These are phyloP conservation scores for Primulina tabacum DNA, from an alignment of 257 asterid genomes.

Conservation along the genomic window DNA sequence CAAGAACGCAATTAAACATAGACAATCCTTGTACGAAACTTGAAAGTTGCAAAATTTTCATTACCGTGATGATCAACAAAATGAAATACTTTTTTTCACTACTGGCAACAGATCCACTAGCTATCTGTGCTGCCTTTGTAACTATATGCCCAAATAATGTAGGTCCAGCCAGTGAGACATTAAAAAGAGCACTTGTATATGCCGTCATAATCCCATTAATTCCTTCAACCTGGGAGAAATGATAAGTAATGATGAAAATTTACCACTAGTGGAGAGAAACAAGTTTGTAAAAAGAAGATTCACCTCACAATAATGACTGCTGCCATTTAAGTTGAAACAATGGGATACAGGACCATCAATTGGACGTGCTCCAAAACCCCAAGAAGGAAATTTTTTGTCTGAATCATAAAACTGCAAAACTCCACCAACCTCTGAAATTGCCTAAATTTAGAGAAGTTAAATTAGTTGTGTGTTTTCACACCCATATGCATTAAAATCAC, in stretches of 20 bases:
- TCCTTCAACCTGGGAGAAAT: slow-evolving; percentile 75
- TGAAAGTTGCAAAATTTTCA: slow-evolving; percentile 18
- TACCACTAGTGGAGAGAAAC: slow-evolving; percentile 10
- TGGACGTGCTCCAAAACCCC: slow-evolving; percentile 99
- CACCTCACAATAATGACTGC: slow-evolving; percentile 86
- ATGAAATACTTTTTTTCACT: slow-evolving; percentile 71
- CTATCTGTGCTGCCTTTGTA: slow-evolving; percentile 79
- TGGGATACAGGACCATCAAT: slow-evolving; percentile 98
- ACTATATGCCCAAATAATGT: slow-evolving; percentile 91
- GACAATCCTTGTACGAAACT: slow-evolving; percentile 8
- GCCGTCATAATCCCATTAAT: slow-evolving; percentile 82
- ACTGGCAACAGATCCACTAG: slow-evolving; percentile 71
- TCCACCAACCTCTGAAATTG: slow-evolving; percentile 86
- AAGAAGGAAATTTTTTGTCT: slow-evolving; percentile 87
- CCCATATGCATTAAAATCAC: slow-evolving; percentile 16
- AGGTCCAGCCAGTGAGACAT: slow-evolving; percentile 97
- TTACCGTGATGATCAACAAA: slow-evolving; percentile 90
- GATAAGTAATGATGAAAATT: slow-evolving; percentile 16
- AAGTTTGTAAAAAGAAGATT: slow-evolving; percentile 19
- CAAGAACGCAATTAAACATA: slow-evolving; percentile 15
- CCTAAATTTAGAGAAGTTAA: slow-evolving; percentile 45
- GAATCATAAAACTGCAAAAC: slow-evolving; percentile 84
- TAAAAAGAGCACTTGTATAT: slow-evolving; percentile 79
- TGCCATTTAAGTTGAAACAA: slow-evolving; percentile 94
- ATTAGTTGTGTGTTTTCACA: slow-evolving; percentile 27